Conservation (phyloP, 2,329 filamentous ascomycete genomes). For the Aspergillus tamarii region DNA sequence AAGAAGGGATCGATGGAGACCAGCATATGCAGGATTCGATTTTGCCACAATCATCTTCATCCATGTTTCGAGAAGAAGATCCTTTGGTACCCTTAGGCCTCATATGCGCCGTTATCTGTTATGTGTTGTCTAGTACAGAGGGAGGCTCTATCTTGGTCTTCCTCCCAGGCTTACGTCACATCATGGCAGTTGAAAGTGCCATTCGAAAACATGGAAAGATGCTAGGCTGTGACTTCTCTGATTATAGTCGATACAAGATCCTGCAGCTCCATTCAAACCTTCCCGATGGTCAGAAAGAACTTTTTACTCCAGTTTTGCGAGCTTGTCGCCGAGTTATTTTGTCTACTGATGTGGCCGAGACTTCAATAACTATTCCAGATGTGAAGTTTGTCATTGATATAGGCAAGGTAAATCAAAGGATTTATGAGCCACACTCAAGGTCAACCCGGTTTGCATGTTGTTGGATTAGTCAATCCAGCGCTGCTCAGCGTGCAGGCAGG, state of each 20-base stretch:
- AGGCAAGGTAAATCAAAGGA: constrained; percentile 45
- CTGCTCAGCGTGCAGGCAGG: constrained; percentile 53
- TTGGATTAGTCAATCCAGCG: constrained; percentile 54
- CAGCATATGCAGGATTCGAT: background rate
- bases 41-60: constrained; percentile 9
- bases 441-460: constrained; percentile 45
- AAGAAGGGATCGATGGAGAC: background rate
- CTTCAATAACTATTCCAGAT: constrained; percentile 56
- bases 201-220: constrained; percentile 28
- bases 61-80: constrained; percentile 39
- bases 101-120: constrained; percentile 48
- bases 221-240: constrained; percentile 45
- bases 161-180: constrained; percentile 50
- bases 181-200: constrained; percentile 35
- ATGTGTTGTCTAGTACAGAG: constrained; percentile 48
- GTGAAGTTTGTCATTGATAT: constrained; percentile 55
- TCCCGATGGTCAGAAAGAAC: constrained; percentile 46
- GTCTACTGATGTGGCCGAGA: constrained; percentile 56
- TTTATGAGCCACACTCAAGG: constrained; percentile 45
- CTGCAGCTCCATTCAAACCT: constrained; percentile 53
- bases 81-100: constrained; percentile 47
- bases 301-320: constrained; percentile 44
- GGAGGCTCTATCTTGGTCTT: constrained; percentile 54
- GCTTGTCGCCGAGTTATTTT: constrained; percentile 54
- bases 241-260: constrained; percentile 47